Percentiles rank a stretch among this genome's conserved stretches.
Conservation (phyloP, 306 rosid genomes). For the Fragaria ananassa region DNA sequence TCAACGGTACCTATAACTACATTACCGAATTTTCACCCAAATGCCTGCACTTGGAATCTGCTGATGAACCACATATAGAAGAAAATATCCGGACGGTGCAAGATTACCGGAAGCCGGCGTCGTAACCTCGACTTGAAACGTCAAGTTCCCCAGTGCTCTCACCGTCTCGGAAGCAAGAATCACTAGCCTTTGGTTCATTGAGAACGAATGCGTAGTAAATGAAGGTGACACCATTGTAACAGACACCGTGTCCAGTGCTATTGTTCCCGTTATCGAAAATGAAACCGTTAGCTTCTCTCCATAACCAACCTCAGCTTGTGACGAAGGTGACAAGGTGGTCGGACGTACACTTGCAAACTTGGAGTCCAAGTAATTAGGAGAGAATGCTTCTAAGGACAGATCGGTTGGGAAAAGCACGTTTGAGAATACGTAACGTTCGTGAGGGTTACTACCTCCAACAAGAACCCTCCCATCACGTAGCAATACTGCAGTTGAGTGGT, state of each 20-base stretch:
- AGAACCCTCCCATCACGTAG: slow-evolving; percentile 68
- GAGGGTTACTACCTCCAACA: slow-evolving; percentile 71
- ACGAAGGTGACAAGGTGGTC: slow-evolving; percentile 13
- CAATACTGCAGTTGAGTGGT: slow-evolving; percentile 58
- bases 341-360: slow-evolving; percentile 23
- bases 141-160: slow-evolving; percentile 19
- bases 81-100: slow-evolving; percentile 20
- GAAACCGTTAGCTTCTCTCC: slow-evolving; percentile 18
- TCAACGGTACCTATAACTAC: not conserved
- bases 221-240: slow-evolving; percentile 61
- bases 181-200: slow-evolving; percentile 42
- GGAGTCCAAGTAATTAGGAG: slow-evolving; percentile 33
- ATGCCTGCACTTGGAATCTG: not conserved
- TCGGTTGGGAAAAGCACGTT: slow-evolving; percentile 46
- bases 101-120: slow-evolving; percentile 40
- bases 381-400: slow-evolving; percentile 40
- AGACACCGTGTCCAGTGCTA: slow-evolving; percentile 17
- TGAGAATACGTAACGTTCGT: slow-evolving; percentile 34
- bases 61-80: not conserved
- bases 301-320: slow-evolving; percentile 13
- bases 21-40: not conserved
- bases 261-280: slow-evolving; percentile 13
- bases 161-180: slow-evolving; percentile 27
- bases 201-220: slow-evolving; percentile 47
- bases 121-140: slow-evolving; percentile 28